Conservation (phyloP, 2,329 filamentous ascomycete species). For the Dichotomopilus funicola region DNA sequence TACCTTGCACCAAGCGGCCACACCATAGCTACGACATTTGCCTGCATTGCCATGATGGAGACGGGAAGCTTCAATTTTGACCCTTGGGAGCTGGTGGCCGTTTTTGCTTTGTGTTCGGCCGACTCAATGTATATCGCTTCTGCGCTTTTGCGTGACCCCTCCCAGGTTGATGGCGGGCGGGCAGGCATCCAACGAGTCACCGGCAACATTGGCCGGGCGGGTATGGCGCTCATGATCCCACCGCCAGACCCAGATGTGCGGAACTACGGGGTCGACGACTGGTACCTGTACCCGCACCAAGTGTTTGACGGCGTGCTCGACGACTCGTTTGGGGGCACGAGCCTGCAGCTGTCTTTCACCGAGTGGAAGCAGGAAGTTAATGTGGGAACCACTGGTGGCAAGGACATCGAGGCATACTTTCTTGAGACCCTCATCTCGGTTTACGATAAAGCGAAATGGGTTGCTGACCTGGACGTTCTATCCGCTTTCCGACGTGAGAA, state of each 20-base stretch:
- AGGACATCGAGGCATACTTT: slow-evolving; percentile 1
- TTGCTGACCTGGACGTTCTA: slow-evolving; percentile 6
- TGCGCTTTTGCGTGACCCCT: background rate
- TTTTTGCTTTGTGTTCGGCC: slow-evolving; percentile 3
- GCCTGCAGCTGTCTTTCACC: slow-evolving; percentile 10
- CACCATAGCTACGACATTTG: background rate
- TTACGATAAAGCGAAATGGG: slow-evolving; percentile 1
- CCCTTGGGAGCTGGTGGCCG: background rate
- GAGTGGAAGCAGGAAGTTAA: background rate
- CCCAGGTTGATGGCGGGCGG: background rate
- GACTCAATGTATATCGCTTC: slow-evolving; percentile 3
- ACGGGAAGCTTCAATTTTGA: slow-evolving; percentile 6
- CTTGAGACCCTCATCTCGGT: slow-evolving; percentile 8
- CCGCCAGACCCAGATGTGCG: background rate
- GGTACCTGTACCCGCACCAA: background rate
- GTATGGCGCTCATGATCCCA: slow-evolving; percentile 2
- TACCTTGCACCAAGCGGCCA: background rate
- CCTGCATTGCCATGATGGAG: slow-evolving; percentile 7
- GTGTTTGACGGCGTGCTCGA: slow-evolving; percentile 1
- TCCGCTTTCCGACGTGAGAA: background rate
- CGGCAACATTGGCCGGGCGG: background rate
- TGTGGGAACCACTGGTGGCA: background rate
- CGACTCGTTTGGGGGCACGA: slow-evolving; percentile 4
- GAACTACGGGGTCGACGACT: background rate
- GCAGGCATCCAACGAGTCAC: background rate